These are phyloP conservation scores for Camptophora hylomeconis DNA, from an alignment of 2,329 filamentous ascomycete species.

Conservation along the genomic window DNA sequence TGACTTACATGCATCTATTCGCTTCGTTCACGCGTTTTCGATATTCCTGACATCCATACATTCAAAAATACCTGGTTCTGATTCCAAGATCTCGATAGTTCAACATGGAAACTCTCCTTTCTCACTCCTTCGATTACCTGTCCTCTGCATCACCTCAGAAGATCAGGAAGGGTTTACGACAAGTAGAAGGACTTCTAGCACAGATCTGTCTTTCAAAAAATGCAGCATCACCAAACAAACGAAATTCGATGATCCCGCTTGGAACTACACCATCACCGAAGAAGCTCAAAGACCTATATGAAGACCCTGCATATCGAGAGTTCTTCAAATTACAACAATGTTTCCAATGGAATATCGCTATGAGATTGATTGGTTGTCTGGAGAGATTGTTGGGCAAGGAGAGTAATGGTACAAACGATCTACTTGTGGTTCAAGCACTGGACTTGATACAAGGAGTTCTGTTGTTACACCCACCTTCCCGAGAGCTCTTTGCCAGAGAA, in stretches of 20 bases:
- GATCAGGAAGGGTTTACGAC: constrained; percentile 83
- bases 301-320: constrained; percentile 82
- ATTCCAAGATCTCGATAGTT: too few species aligned
- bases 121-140: constrained; percentile 89
- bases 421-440: constrained; percentile 75
- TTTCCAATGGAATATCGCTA: constrained; percentile 94
- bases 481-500: constrained; percentile 74
- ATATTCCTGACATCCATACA: too few species aligned
- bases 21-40: too few species aligned
- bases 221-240: constrained; percentile 28
- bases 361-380: constrained; percentile 71
- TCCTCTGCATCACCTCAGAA: constrained; percentile 83
- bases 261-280: constrained; percentile 38
- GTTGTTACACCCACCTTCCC: constrained; percentile 79
- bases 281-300: constrained; percentile 54
- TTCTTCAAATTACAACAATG: constrained; percentile 96
- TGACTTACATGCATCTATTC: too few species aligned
- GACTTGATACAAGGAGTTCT: constrained; percentile 81
- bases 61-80: too few species aligned
- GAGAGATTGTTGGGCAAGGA: constrained; percentile 76
- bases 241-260: constrained; percentile 28
- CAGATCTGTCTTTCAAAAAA: constrained; percentile 77
- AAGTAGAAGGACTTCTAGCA: constrained; percentile 85
- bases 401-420: constrained; percentile 68
- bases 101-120: constrained; percentile 79